A percentile compares a stretch with the other conserved stretches of the same genome.
phyloP scores from a whole-genome alignment of 345 rosid species.

The Theobroma cacao region DNA sequence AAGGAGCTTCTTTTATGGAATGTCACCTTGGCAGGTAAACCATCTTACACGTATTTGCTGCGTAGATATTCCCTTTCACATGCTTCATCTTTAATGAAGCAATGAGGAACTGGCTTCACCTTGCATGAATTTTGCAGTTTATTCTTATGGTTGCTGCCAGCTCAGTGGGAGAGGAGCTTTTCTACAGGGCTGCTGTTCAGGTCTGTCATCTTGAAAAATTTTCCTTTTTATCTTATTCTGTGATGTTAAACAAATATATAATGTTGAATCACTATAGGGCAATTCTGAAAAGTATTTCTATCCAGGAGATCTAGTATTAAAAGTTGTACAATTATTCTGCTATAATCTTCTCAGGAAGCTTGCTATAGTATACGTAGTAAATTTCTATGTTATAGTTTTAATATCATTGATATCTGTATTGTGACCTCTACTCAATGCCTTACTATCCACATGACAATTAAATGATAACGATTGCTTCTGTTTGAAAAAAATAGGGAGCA shows the following conservation, averaged over 20 bases:
- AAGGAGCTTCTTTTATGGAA: constrained; percentile 92
- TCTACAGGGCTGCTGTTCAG: constrained; percentile 97
- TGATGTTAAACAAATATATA: not conserved
- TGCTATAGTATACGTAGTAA: not conserved
- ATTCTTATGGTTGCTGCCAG: constrained; percentile 82
- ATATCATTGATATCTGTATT: not conserved
- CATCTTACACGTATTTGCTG: not conserved
- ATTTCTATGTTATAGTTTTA: not conserved
- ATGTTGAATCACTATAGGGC: not conserved
- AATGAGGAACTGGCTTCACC: constrained; percentile 7
- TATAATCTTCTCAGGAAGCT: not conserved
- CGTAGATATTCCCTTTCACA: not conserved
- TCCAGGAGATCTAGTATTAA: not conserved
- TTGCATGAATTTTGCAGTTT: constrained; percentile 46
- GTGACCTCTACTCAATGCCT: not conserved
- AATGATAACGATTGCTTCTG: not conserved
- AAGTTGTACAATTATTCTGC: not conserved
- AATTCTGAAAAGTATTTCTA: not conserved
- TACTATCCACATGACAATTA: not conserved
- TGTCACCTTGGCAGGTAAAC: constrained; percentile 95
- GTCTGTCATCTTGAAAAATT: constrained; percentile 27
- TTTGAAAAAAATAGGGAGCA: constrained; percentile 56
- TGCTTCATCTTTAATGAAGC: not conserved
- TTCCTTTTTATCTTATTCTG: not conserved
- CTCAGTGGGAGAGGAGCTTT: constrained; percentile 98